These are phyloP conservation scores for Toxicodendron radicans DNA, from an alignment of 345 rosid genomes.

Conservation along the genomic window DNA sequence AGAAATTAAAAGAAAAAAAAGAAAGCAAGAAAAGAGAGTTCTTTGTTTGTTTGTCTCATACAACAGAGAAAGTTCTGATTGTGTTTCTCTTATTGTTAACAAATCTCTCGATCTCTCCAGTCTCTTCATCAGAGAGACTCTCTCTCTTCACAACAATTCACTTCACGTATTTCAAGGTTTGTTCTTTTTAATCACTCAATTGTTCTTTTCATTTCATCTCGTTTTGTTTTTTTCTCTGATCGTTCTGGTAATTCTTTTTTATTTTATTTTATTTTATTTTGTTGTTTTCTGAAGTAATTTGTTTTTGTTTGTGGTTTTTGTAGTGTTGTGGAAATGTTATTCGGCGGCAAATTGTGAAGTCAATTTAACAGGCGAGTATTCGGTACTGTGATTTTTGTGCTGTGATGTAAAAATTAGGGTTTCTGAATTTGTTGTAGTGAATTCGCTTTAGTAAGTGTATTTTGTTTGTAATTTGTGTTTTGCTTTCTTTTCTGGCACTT, in stretches of 20 bases:
- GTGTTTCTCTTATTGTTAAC: conserved; percentile 39
- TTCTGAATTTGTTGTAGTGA: neutral
- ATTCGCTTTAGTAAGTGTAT: neutral
- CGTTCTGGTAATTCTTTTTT: neutral
- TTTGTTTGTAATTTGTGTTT: neutral
- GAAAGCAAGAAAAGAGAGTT: neutral
- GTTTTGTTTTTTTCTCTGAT: neutral
- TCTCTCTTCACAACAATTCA: conserved; percentile 14
- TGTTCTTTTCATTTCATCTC: neutral
- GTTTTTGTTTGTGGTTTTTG: neutral
- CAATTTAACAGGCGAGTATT: neutral
- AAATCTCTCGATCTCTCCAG: conserved; percentile 37
- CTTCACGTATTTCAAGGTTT: conserved; percentile 19
- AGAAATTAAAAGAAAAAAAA: neutral
- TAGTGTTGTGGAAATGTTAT: neutral
- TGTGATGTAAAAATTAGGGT: conserved; percentile 10
- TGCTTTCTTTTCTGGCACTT: conserved; percentile 4
- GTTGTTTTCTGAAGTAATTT: neutral
- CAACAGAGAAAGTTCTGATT: conserved; percentile 50
- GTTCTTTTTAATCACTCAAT: conserved; percentile 1
- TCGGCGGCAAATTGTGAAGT: conserved; percentile 4
- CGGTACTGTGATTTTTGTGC: neutral
- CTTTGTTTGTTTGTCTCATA: conserved; percentile 5
- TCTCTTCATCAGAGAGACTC: neutral
- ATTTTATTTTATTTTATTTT: too few relatives aligned